phyloP scores from a whole-genome alignment of 164 flowering plant species.

The Vitis amurensis region DNA sequence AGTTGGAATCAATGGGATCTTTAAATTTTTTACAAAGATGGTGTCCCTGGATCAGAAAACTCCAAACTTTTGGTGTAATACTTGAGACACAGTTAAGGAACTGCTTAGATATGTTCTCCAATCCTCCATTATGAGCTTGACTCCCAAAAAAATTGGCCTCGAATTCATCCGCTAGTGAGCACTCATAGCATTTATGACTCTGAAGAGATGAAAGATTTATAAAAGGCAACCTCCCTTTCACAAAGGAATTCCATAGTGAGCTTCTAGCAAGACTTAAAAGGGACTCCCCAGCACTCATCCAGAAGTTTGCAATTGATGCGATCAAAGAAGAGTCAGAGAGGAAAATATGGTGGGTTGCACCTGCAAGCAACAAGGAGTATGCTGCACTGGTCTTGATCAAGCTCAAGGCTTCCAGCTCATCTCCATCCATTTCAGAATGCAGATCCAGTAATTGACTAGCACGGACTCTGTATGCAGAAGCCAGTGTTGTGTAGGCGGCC shows the following conservation, averaged over 20 bases:
- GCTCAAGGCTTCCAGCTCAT: constrained; percentile 28
- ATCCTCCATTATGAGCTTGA: constrained; percentile 17
- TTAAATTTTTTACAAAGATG: constrained; percentile 29
- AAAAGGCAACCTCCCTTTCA: background rate
- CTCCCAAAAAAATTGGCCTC: background rate
- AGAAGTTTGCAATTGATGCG: constrained; percentile 50
- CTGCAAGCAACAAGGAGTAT: constrained; percentile 68
- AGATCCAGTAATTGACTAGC: constrained; percentile 25
- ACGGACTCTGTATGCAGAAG: constrained; percentile 61
- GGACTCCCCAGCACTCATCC: constrained; percentile 65
- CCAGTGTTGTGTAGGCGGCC: constrained; percentile 54
- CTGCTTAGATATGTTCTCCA: constrained; percentile 29
- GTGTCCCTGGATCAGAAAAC: constrained; percentile 27
- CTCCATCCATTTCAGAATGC: constrained; percentile 12
- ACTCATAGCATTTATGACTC: constrained; percentile 17
- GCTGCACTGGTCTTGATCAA: constrained; percentile 48
- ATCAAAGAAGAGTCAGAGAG: constrained; percentile 54
- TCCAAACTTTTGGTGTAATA: constrained; percentile 39
- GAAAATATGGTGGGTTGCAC: constrained; percentile 53
- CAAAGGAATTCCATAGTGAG: constrained; percentile 21
- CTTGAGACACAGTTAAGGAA: constrained; percentile 35
- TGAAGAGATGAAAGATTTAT: constrained; percentile 8
- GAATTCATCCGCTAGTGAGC: constrained; percentile 29
- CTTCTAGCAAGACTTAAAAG: constrained; percentile 42
- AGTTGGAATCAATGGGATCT: constrained; percentile 46